Percentiles rank a stretch among this genome's conserved stretches.
Evolutionary conservation across 768 basidiomycete species (phyloP).

Genomic region (Boletus rubroflammeus): DNA sequence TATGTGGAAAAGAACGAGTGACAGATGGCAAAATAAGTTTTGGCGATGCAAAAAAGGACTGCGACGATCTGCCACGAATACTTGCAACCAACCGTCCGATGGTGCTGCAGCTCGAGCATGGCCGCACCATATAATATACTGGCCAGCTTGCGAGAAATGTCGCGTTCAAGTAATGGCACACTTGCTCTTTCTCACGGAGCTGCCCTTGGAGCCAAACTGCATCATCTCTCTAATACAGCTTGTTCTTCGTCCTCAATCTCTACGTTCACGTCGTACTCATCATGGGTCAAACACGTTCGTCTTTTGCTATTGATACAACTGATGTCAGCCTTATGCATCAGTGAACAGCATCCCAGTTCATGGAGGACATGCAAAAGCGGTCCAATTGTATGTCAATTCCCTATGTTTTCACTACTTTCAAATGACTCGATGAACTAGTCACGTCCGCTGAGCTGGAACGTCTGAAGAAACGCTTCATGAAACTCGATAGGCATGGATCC

Average conservation of each 20-base stretch:
- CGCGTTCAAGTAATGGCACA: neutral
- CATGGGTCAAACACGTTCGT: constrained; percentile 87
- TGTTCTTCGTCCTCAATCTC: neutral
- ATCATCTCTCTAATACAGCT: neutral
- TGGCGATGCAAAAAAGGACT: neutral
- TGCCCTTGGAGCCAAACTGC: neutral
- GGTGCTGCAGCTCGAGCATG: constrained; percentile 16
- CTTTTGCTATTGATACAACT: neutral
- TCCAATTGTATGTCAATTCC: constrained; percentile 81
- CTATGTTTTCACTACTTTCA: neutral
- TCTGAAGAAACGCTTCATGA: constrained; percentile 99
- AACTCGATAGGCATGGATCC: constrained; percentile 78
- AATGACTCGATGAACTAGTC: constrained; percentile 51
- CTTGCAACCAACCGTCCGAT: constrained; percentile 2
- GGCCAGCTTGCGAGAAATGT: neutral
- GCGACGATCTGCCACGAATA: neutral
- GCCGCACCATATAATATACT: constrained; percentile 19
- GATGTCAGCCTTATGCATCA: constrained; percentile 3
- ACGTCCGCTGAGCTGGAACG: constrained; percentile 91
- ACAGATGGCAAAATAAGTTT: constrained; percentile 12
- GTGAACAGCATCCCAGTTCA: constrained; percentile 78
- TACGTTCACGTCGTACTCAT: constrained; percentile 19
- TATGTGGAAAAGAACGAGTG: constrained; percentile 18
- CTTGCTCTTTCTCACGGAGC: constrained; percentile 21
- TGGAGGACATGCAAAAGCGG: constrained; percentile 96